Evolutionary conservation across 75 land plant species (phyloP).

Genomic region (Adiantum capillusveneris): DNA sequence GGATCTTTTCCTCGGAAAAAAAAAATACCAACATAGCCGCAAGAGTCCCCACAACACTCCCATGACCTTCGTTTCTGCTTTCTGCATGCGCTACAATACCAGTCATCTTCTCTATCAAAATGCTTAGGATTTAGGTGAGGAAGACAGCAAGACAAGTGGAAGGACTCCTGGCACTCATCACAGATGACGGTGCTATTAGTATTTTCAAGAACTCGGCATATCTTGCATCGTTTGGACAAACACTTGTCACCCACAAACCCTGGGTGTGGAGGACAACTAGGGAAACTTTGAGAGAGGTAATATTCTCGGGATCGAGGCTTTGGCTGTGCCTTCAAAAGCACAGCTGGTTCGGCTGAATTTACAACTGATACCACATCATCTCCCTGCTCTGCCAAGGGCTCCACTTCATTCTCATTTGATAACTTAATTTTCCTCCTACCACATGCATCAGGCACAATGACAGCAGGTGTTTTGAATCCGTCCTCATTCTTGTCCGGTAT

Average conservation of each 20-base stretch:
- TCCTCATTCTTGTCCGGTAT: no score
- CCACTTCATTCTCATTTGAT: no score
- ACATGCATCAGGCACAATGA: no score
- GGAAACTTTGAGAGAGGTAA: background rate
- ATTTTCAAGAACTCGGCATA: conserved; percentile 32
- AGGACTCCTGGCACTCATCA: conserved; percentile 62
- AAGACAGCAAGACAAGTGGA: conserved; percentile 48
- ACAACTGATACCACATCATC: no score
- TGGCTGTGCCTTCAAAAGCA: no score
- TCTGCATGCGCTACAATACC: conserved; percentile 51
- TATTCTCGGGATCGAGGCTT: background rate
- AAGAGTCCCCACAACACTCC: no score
- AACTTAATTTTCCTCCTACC: no score
- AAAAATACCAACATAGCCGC: no score
- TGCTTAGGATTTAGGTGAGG: conserved; percentile 8
- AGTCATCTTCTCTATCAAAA: conserved; percentile 33
- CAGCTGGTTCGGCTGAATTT: no score
- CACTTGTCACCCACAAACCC: conserved; percentile 6
- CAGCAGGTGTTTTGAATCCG: no score
- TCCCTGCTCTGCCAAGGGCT: no score
- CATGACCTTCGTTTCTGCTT: conserved; percentile 36
- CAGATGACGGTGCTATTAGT: conserved; percentile 46
- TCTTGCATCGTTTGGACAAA: conserved; percentile 27
- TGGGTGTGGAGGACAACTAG: conserved; percentile 8
- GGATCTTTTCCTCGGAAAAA: no score